phyloP scores from a whole-genome alignment of 1,284 basidiomycete genomes.

The Sphagnurus paluster region DNA sequence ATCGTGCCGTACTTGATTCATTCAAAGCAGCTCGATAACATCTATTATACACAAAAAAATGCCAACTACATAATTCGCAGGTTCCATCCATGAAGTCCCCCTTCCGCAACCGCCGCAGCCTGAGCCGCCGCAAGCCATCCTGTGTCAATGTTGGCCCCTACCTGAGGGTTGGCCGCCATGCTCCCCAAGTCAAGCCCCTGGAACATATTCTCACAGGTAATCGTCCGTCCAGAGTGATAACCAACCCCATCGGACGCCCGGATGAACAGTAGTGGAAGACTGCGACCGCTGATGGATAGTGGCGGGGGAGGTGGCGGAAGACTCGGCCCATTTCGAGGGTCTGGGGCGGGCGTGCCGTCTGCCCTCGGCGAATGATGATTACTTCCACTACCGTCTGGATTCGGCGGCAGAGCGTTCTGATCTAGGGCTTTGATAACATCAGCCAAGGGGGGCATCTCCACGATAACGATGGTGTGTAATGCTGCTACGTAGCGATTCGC shows the following conservation, averaged over 20 bases:
- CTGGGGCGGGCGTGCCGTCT: conserved; percentile 27
- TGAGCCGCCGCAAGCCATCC: conserved; percentile 69
- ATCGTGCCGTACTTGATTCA: background rate
- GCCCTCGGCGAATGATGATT: conserved; percentile 33
- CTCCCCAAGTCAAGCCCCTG: conserved; percentile 54
- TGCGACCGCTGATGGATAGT: too few relatives aligned
- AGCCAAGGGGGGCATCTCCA: conserved; percentile 71
- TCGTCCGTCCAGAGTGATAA: conserved; percentile 81
- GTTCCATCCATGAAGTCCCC: conserved; percentile 67
- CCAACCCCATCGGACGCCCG: conserved; percentile 76
- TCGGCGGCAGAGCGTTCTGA: conserved; percentile 58
- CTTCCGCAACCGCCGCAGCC: conserved; percentile 57
- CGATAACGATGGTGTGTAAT: conserved; percentile 74
- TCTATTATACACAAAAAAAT: conserved; percentile 21
- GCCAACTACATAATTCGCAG: conserved; percentile 65
- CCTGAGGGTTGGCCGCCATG: conserved; percentile 41
- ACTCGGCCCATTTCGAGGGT: conserved; percentile 24
- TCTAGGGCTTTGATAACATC: conserved; percentile 75
- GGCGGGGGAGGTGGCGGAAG: conserved; percentile 50
- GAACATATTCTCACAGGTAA: conserved; percentile 82
- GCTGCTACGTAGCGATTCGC: conserved; percentile 50
- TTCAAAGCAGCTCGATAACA: conserved; percentile 16
- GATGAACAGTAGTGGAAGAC: conserved; percentile 72
- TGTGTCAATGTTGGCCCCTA: conserved; percentile 49
- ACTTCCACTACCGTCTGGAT: conserved; percentile 35